Percentiles rank a stretch among this genome's conserved stretches.
These are phyloP conservation scores for Globisporangium acanthophoron DNA, from an alignment of 352 stramenopile genomes.

Conservation along the genomic window DNA sequence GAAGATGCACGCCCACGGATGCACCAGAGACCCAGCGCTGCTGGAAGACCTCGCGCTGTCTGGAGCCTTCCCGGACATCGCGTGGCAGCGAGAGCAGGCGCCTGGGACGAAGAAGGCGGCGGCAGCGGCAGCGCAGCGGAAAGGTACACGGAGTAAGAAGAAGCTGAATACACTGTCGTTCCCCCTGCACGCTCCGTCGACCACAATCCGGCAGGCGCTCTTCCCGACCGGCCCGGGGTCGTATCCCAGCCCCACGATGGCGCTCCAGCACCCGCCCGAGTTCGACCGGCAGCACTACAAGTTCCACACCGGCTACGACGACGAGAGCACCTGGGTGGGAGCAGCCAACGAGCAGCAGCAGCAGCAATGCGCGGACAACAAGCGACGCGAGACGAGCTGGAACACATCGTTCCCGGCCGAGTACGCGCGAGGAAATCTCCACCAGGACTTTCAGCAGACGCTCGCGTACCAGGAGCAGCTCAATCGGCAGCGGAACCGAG, in stretches of 20 bases:
- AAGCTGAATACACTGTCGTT: conserved; percentile 27
- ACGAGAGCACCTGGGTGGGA: neutral
- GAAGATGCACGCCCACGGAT: conserved; percentile 4
- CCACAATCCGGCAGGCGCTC: conserved; percentile 32
- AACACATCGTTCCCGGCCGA: conserved; percentile 66
- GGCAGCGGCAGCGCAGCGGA: conserved; percentile 15
- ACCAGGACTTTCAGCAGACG: conserved; percentile 42
- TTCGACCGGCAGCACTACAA: conserved; percentile 10
- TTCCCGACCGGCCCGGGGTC: conserved; percentile 36
- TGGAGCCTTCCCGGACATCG: conserved; percentile 16
- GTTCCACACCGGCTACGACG: conserved; percentile 5
- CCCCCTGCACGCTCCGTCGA: conserved; percentile 25
- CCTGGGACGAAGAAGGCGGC: conserved; percentile 1
- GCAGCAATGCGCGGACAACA: conserved; percentile 22
- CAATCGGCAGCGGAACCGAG: conserved; percentile 16
- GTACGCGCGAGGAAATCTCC: conserved; percentile 33
- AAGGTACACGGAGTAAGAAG: conserved; percentile 6
- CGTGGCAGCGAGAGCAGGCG: conserved; percentile 4
- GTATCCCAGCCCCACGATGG: conserved; percentile 27
- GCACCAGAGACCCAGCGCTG: conserved; percentile 13
- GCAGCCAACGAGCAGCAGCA: conserved; percentile 7
- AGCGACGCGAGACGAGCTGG: conserved; percentile 63
- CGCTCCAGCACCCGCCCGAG: conserved; percentile 19
- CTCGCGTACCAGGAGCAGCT: conserved; percentile 57
- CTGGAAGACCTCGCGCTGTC: conserved; percentile 36